A percentile compares a stretch with the other conserved stretches of the same genome.
Conservation (phyloP, 2,329 filamentous ascomycete species). For the Cryphonectria radicalis region DNA sequence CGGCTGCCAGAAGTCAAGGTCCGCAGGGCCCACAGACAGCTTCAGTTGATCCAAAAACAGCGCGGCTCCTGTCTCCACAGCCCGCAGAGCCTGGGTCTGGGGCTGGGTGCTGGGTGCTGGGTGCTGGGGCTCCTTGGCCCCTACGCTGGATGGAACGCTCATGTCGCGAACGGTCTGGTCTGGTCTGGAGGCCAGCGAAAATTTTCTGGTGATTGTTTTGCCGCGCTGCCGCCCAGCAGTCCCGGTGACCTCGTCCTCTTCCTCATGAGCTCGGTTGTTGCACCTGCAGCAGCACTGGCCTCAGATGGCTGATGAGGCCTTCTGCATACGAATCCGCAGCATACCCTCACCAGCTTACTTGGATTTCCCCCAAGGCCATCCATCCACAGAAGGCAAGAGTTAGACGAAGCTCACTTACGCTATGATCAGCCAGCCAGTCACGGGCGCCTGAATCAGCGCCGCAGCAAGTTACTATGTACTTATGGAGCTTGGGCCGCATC, state of each 20-base stretch:
- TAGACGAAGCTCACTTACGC: slow-evolving; percentile 2
- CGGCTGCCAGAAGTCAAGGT: slow-evolving; percentile 8
- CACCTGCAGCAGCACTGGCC: background rate
- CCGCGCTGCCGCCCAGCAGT: slow-evolving; percentile 26
- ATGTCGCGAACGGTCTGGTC: slow-evolving; percentile 21
- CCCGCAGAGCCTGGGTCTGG: slow-evolving; percentile 1
- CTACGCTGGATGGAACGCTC: background rate
- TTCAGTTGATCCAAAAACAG: slow-evolving; percentile 27
- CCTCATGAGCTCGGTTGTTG: background rate
- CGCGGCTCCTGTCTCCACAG: slow-evolving; percentile 18
- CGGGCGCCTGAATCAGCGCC: slow-evolving; percentile 22
- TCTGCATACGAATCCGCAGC: background rate
- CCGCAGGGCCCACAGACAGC: slow-evolving; percentile 23
- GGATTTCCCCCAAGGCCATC: background rate
- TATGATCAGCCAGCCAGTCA: slow-evolving; percentile 19
- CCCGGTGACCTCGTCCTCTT: background rate
- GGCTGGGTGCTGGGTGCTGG: slow-evolving; percentile 2
- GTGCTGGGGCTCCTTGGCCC: background rate
- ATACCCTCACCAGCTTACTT: background rate
- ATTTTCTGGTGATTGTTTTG: slow-evolving; percentile 24
- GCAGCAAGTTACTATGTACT: background rate
- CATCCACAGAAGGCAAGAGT: background rate
- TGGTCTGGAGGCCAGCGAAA: slow-evolving; percentile 28
- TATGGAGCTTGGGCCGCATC: slow-evolving; percentile 13
- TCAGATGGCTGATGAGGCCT: background rate